These are phyloP conservation scores for Margaritispora aquatica DNA, from an alignment of 495 filamentous ascomycete genomes.

Conservation along the genomic window DNA sequence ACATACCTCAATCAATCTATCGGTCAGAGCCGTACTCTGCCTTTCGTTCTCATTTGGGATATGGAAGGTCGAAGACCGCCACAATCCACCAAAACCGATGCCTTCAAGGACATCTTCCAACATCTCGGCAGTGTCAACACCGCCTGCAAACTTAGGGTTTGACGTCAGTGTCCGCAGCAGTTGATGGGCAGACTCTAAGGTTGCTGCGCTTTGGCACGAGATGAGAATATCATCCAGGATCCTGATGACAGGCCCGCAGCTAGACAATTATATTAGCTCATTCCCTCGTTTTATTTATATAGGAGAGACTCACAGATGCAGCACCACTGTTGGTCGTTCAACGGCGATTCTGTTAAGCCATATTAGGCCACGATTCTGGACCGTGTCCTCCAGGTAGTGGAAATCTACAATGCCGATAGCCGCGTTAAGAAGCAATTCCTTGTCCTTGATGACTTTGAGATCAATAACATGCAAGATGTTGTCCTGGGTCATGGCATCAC, in stretches of 20 bases:
- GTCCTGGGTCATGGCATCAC: constrained; percentile 25
- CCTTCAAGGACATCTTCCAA: constrained; percentile 43
- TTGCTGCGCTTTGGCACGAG: constrained; percentile 43
- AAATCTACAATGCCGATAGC: constrained; percentile 53
- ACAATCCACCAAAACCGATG: constrained; percentile 52
- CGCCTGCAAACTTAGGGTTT: constrained; percentile 34
- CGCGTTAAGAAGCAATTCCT: constrained; percentile 48
- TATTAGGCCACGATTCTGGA: constrained; percentile 44
- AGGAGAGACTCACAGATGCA: constrained; percentile 38
- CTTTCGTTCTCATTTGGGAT: constrained; percentile 39
- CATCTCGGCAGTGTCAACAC: constrained; percentile 31
- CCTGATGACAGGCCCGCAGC: constrained; percentile 41
- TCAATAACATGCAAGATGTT: constrained; percentile 34
- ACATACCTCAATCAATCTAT: constrained; percentile 55
- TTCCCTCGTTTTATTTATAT: background rate
- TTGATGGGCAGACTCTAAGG: constrained; percentile 44
- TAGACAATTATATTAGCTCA: constrained; percentile 16
- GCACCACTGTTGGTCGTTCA: constrained; percentile 39
- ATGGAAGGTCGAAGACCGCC: constrained; percentile 42
- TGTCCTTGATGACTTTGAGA: constrained; percentile 39
- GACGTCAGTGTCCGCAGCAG: constrained; percentile 44
- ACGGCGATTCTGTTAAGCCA: constrained; percentile 45
- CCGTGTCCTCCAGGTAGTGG: constrained; percentile 44
- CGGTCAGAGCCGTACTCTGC: constrained; percentile 44
- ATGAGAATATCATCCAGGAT: constrained; percentile 49